These are phyloP conservation scores for Penicillium sp. DNA, from an alignment of 2,329 filamentous ascomycete genomes.

Conservation along the genomic window DNA sequence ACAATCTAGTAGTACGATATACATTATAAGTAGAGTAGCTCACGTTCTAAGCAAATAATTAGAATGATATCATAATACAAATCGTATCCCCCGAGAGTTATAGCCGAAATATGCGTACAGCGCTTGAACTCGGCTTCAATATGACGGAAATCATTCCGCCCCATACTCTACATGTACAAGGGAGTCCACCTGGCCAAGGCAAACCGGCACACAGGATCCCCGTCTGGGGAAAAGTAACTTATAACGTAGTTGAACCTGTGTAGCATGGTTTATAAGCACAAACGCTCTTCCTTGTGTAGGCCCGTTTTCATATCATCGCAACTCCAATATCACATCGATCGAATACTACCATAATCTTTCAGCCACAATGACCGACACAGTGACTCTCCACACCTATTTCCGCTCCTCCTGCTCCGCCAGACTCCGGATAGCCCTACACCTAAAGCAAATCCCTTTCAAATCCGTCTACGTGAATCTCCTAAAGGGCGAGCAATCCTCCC, in stretches of 20 bases:
- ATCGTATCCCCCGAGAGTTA: neutral
- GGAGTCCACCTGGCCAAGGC: neutral
- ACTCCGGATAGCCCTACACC: constrained; percentile 58
- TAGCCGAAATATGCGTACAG: neutral
- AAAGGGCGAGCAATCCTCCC: constrained; percentile 51
- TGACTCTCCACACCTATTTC: constrained; percentile 58
- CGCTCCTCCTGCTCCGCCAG: constrained; percentile 63
- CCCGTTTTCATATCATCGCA: neutral
- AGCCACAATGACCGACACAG: constrained; percentile 21
- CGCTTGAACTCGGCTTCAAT: constrained; percentile 3
- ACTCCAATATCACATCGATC: neutral
- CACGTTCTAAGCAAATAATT: neutral
- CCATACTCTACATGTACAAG: neutral
- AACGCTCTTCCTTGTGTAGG: neutral
- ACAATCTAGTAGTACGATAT: too few species aligned
- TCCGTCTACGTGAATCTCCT: constrained; percentile 54
- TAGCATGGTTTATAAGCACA: neutral
- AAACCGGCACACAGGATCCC: neutral
- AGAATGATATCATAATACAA: neutral
- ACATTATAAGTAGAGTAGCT: too few species aligned
- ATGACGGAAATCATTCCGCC: constrained; percentile 4
- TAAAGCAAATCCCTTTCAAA: constrained; percentile 54
- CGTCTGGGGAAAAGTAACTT: neutral
- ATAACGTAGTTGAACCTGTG: neutral
- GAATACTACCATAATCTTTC: neutral